phyloP scores from a whole-genome alignment of 2,329 filamentous ascomycete species.

The Teratosphaeria destructans region DNA sequence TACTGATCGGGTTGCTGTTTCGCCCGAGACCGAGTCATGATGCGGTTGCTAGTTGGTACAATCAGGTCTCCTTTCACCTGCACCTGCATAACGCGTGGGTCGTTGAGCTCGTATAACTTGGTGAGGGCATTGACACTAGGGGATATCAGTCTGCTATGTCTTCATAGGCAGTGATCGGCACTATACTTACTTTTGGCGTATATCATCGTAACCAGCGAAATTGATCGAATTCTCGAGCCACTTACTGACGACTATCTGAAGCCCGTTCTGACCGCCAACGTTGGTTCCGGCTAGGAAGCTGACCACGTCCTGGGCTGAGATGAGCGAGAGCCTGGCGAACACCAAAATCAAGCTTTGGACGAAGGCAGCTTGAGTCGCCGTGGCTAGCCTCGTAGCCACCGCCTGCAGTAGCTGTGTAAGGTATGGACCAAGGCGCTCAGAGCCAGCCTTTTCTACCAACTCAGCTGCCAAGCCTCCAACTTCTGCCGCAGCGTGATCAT shows the following conservation, averaged over 20 bases:
- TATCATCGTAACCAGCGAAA: slow-evolving; percentile 97
- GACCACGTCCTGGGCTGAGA: slow-evolving; percentile 78
- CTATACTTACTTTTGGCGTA: slow-evolving; percentile 75
- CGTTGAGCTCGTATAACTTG: slow-evolving; percentile 80
- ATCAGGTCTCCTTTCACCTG: slow-evolving; percentile 89
- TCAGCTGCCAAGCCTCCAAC: slow-evolving; percentile 90
- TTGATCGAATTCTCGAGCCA: slow-evolving; percentile 96
- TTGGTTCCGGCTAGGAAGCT: slow-evolving; percentile 80
- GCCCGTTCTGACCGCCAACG: slow-evolving; percentile 68
- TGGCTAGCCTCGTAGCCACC: slow-evolving; percentile 73
- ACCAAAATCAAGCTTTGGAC: slow-evolving; percentile 94
- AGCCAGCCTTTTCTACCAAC: slow-evolving; percentile 88
- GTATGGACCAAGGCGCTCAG: slow-evolving; percentile 81
- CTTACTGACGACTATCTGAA: slow-evolving; percentile 81
- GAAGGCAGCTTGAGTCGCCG: slow-evolving; percentile 74
- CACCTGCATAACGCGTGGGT: slow-evolving; percentile 65
- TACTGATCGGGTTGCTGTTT: slow-evolving; percentile 83
- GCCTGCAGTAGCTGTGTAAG: slow-evolving; percentile 79
- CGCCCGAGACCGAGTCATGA: slow-evolving; percentile 88
- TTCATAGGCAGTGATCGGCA: not conserved
- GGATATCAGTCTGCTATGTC: slow-evolving; percentile 3
- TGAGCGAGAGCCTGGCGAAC: slow-evolving; percentile 79
- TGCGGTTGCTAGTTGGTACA: slow-evolving; percentile 64
- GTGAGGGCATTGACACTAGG: slow-evolving; percentile 81
- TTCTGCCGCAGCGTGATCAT: slow-evolving; percentile 90